Evolutionary conservation across 2,329 filamentous ascomycete species (phyloP), one percentile per base, ranked within the genome.

Genomic region (Kalaharituber pfeilii): DNA sequence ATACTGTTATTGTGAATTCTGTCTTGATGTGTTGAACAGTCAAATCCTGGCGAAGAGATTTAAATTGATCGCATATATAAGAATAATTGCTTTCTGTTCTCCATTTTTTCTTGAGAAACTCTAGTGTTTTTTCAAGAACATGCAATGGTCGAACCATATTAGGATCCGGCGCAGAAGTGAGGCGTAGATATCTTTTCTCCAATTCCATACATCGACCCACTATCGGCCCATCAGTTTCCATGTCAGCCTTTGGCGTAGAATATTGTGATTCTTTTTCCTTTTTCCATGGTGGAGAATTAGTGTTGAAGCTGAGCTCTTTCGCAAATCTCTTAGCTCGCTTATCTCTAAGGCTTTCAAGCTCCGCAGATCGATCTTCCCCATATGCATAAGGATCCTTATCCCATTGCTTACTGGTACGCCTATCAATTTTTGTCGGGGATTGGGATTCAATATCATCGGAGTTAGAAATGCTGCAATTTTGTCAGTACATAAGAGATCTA

Each of bases 21-120:
- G 87, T 94, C 71, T 86, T 88, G 72, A 98, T 87, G 66, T 86
- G 89, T 70, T 98, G 91, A 53, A 98, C 91, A 36, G 91, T 98
- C 67, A 98, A 76, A 73, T 98, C 91, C 75, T 98, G 91, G 57
- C 91, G 86, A 68, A 98, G 77, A 15, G 91, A 95, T 70, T 98
- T 98, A 76, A 98, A 94, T 75, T 98, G 91, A 67, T 98, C 88
- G 77, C 91, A 96, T 60, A 95, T 94, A 71, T 95, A 98, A 62
- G 80, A 81, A 70, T 98, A 98, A 70, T 96, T 94, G 71, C 81
- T 82, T 64, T 95, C 87, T 63, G 81, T 79, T 66, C 81, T 84
- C 91, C 91, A 98, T 71, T 94, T 96, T 72, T 82, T 84, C 73
- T 94, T 93, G 60, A 98, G 72, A 50, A 93, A 72, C 62, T 93